Percentiles rank a stretch among this genome's conserved stretches.
phyloP scores from a whole-genome alignment of 1,139 yeast genomes.

The Petasospora fabianii region DNA sequence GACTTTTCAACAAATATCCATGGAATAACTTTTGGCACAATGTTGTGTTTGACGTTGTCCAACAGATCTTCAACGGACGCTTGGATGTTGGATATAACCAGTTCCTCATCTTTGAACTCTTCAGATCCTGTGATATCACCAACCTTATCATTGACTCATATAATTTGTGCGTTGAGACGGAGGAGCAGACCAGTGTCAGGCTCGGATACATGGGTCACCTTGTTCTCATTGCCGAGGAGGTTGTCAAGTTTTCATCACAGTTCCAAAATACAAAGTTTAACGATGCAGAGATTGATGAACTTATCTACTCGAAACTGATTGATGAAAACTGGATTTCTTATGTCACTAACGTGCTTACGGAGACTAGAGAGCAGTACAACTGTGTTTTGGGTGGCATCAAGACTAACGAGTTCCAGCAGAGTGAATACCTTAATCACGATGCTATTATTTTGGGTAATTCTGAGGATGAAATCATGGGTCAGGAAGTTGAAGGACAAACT shows the following conservation, averaged over 20 bases:
- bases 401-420: conserved; percentile 22
- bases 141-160: conserved; percentile 83
- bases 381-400: conserved; percentile 79
- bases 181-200: conserved; percentile 53
- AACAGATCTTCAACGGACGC: conserved; percentile 92
- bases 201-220: conserved; percentile 98
- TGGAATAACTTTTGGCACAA: conserved; percentile 98
- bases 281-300: conserved; percentile 25
- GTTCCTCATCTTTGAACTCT: conserved; percentile 80
- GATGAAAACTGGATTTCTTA: conserved; percentile 76
- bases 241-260: conserved; percentile 70
- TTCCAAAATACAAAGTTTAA: conserved; percentile 30
- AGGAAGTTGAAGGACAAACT: conserved; percentile 1
- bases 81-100: conserved; percentile 86
- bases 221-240: conserved; percentile 94
- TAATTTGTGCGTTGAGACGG: conserved; percentile 65
- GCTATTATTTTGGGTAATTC: conserved; percentile 28
- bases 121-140: conserved; percentile 78
- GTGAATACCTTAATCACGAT: conserved; percentile 23
- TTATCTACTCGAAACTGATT: conserved; percentile 30
- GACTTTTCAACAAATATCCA: conserved; percentile 90
- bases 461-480: conserved; percentile 26
- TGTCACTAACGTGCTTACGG: conserved; percentile 78
- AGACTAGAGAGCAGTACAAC: conserved; percentile 89
- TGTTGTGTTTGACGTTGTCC: conserved; percentile 96